Percentiles rank a stretch among this genome's conserved stretches.
Evolutionary conservation across 2,329 filamentous ascomycete species (phyloP).

Genomic region (Arthroderma sp.): DNA sequence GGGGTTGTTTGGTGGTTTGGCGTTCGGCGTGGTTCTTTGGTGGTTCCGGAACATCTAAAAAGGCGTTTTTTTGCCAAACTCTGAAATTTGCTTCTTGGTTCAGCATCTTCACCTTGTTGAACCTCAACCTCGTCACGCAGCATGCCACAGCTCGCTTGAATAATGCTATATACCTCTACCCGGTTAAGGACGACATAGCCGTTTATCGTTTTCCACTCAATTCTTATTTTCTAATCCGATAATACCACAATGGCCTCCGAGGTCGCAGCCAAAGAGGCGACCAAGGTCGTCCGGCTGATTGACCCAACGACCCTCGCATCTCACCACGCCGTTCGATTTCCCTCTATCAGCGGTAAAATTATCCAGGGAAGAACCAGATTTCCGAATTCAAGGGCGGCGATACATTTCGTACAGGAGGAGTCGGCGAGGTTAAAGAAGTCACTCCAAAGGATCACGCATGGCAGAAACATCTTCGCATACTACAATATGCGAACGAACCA

Average conservation of each 20-base stretch:
- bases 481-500: conserved; percentile 49
- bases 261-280: conserved; percentile 6
- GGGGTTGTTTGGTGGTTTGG: too few species aligned
- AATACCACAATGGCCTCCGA: conserved; percentile 3
- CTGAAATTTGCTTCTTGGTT: too few species aligned
- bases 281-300: conserved; percentile 7
- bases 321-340: conserved; percentile 8
- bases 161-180: not conserved
- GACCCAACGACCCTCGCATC: conserved; percentile 9
- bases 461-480: conserved; percentile 50
- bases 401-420: conserved; percentile 24
- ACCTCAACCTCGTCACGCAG: not conserved
- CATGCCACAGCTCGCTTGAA: not conserved
- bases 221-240: not conserved
- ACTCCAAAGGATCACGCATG: conserved; percentile 36
- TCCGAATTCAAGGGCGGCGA: conserved; percentile 30
- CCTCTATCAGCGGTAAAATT: conserved; percentile 11
- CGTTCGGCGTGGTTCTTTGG: too few species aligned
- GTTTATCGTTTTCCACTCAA: not conserved
- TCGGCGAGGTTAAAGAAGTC: conserved; percentile 31
- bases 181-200: not conserved
- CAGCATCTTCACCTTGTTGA: too few species aligned
- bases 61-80: too few species aligned
- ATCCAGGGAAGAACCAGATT: conserved; percentile 31
- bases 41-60: too few species aligned